Evolutionary conservation across 2,329 filamentous ascomycete species (phyloP).

Genomic region (Aspergillus fischeri): DNA sequence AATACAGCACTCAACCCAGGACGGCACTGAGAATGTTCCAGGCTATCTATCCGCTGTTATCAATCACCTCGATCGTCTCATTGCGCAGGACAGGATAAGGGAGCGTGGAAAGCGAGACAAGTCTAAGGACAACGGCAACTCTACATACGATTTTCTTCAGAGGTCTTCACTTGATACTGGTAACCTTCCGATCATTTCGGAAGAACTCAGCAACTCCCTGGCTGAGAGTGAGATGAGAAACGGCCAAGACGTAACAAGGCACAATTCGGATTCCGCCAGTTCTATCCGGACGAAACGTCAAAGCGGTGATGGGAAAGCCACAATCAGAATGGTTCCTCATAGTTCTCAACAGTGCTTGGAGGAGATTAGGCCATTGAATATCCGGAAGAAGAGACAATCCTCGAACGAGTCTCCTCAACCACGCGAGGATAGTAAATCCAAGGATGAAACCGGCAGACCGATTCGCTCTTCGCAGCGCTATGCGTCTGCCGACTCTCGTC

Average conservation of each 20-base stretch:
- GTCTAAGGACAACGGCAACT: slow-evolving; percentile 4
- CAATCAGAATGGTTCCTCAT: slow-evolving; percentile 55
- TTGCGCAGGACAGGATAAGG: slow-evolving; percentile 38
- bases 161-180: slow-evolving; percentile 12
- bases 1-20: slow-evolving; percentile 47
- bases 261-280: slow-evolving; percentile 4
- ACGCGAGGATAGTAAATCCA: slow-evolving; percentile 4
- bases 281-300: slow-evolving; percentile 6
- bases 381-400: slow-evolving; percentile 44
- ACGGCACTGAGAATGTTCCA: slow-evolving; percentile 41
- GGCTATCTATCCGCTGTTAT: slow-evolving; percentile 58
- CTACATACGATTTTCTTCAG: slow-evolving; percentile 15
- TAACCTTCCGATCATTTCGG: slow-evolving; percentile 49
- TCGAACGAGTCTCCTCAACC: slow-evolving; percentile 1
- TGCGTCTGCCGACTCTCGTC: slow-evolving; percentile 22
- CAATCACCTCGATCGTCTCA: slow-evolving; percentile 55
- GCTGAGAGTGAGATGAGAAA: slow-evolving; percentile 9
- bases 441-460: not conserved
- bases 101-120: slow-evolving; percentile 2
- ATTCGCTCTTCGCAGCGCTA: slow-evolving; percentile 1
- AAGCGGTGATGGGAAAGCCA: slow-evolving; percentile 35
- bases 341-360: slow-evolving; percentile 45
- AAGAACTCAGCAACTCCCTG: slow-evolving; percentile 37
- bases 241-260: slow-evolving; percentile 5
- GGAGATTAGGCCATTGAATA: slow-evolving; percentile 50